These are phyloP conservation scores for Lavandula angustifolia DNA, from an alignment of 257 asterid species.

Conservation along the genomic window DNA sequence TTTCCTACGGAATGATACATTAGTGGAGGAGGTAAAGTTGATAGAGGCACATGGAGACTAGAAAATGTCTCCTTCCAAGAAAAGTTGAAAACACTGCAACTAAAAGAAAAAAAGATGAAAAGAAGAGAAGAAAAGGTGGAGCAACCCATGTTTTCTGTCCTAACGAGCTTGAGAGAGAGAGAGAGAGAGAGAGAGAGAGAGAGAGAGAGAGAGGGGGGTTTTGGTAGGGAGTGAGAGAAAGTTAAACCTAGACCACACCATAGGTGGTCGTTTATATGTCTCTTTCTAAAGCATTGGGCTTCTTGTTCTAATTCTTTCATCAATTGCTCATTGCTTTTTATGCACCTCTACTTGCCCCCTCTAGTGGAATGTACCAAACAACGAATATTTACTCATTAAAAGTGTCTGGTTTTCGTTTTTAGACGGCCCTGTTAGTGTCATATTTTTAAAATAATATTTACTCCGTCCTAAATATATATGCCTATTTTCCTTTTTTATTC, in stretches of 20 bases:
- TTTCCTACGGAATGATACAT: constrained; percentile 44
- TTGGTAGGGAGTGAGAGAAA: constrained; percentile 45
- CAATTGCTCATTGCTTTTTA: too few species aligned
- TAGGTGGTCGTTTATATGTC: constrained; percentile 41
- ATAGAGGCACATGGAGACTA: constrained; percentile 62
- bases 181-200: constrained; percentile 6
- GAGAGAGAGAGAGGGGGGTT: constrained; percentile 17
- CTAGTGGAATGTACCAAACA: too few species aligned
- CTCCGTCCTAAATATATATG: too few species aligned
- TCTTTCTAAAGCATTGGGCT: constrained; percentile 38
- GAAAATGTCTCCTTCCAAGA: constrained; percentile 56
- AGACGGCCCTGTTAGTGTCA: too few species aligned
- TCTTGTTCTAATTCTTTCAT: neutral
- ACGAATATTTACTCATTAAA: too few species aligned
- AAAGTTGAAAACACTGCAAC: constrained; percentile 50
- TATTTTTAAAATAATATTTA: too few species aligned
- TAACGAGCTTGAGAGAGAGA: neutral
- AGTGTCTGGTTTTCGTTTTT: too few species aligned
- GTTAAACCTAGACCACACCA: constrained; percentile 38
- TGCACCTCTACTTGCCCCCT: too few species aligned
- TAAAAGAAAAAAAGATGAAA: constrained; percentile 52
- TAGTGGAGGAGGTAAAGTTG: constrained; percentile 43
- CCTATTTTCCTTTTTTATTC: too few species aligned
- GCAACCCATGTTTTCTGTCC: constrained; percentile 62
- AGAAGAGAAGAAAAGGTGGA: constrained; percentile 37